Percentiles rank a stretch among this genome's conserved stretches.
phyloP scores from a whole-genome alignment of 345 rosid genomes.

The Salix brachista region DNA sequence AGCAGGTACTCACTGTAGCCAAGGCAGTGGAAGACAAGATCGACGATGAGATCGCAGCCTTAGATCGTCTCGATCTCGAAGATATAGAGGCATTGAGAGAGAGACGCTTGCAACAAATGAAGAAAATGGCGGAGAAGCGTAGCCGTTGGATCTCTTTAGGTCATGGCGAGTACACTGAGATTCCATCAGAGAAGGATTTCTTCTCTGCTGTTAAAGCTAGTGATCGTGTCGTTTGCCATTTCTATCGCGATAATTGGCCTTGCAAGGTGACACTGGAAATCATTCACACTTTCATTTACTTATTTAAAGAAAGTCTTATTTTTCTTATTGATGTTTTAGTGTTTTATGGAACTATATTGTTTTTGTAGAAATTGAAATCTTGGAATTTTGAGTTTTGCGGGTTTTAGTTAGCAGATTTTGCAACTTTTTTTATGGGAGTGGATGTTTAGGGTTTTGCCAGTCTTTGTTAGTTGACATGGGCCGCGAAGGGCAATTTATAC shows the following conservation, averaged over 20 bases:
- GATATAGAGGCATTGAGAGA: constrained; percentile 81
- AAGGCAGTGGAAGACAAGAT: constrained; percentile 87
- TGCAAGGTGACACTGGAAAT: constrained; percentile 54
- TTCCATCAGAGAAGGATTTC: constrained; percentile 78
- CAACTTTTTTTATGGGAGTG: neutral
- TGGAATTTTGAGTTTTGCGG: neutral
- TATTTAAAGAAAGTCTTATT: neutral
- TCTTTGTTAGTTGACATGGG: neutral
- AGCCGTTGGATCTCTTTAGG: constrained; percentile 95
- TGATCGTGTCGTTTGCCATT: constrained; percentile 94
- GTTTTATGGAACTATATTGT: neutral
- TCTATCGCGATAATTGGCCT: constrained; percentile 97
- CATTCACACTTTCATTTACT: neutral
- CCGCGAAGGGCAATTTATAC: neutral
- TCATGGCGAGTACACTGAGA: constrained; percentile 89
- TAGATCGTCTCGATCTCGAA: constrained; percentile 79
- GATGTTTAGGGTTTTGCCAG: neutral
- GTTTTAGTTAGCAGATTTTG: neutral
- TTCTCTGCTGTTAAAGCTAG: constrained; percentile 81
- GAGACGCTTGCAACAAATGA: constrained; percentile 83
- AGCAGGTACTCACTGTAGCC: constrained; percentile 79
- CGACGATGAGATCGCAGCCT: constrained; percentile 80
- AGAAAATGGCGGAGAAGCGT: constrained; percentile 88
- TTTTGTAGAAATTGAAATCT: neutral
- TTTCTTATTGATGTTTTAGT: neutral